These are phyloP conservation scores for Ocimum tenuiflorum DNA, from an alignment of 257 asterid species.

Conservation along the genomic window DNA sequence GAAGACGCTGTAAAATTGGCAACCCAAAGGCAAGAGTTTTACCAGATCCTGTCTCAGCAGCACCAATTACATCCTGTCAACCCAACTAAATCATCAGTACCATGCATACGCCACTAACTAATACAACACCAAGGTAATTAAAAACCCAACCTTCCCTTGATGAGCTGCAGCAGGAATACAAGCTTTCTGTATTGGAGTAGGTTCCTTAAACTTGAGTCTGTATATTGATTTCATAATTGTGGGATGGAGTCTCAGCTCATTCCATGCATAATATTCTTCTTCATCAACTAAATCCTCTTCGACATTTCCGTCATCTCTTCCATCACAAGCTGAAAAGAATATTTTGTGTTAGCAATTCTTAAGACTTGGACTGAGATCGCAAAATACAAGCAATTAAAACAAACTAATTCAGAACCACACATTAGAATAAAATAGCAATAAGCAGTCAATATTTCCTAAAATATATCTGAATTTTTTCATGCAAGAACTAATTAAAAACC, in stretches of 20 bases:
- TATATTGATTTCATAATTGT: conserved; percentile 71
- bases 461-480: background rate
- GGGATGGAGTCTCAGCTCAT: conserved; percentile 86
- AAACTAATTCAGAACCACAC: background rate
- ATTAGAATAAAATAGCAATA: background rate
- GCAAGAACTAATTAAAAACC: background rate
- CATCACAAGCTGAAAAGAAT: conserved; percentile 30
- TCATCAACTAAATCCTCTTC: conserved; percentile 60
- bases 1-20: conserved; percentile 89
- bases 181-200: conserved; percentile 85
- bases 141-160: conserved; percentile 79
- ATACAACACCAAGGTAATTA: conserved; percentile 12
- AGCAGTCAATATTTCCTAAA: background rate
- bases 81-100: conserved; percentile 25
- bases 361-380: conserved; percentile 11
- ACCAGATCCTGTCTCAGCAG: conserved; percentile 99
- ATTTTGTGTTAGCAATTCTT: conserved; percentile 10
- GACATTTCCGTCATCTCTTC: conserved; percentile 27
- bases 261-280: conserved; percentile 75
- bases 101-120: conserved; percentile 10
- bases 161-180: conserved; percentile 98
- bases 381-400: background rate
- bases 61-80: conserved; percentile 92
- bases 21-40: conserved; percentile 97
- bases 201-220: conserved; percentile 76